A percentile compares a stretch with the other conserved stretches of the same genome.
These are phyloP conservation scores for Stachybotrys echinatus DNA, from an alignment of 2,329 filamentous ascomycete genomes.

Conservation along the genomic window DNA sequence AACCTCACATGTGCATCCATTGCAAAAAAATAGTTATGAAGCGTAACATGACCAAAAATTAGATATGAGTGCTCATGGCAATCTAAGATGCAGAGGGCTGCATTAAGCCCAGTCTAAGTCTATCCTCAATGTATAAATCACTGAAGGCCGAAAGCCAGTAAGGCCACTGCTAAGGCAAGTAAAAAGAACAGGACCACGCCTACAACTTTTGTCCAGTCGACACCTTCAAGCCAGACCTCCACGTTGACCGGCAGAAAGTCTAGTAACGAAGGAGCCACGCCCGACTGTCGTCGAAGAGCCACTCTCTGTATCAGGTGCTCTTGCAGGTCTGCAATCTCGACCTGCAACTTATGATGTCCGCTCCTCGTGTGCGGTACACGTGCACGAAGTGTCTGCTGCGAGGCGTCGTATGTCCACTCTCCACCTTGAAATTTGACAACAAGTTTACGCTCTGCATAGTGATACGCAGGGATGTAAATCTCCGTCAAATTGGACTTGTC, in stretches of 20 bases:
- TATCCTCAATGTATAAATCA: not conserved
- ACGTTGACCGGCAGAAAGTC: constrained; percentile 8
- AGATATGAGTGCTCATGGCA: no score
- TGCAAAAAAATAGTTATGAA: no score
- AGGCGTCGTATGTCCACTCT: constrained; percentile 21
- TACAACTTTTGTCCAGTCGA: not conserved
- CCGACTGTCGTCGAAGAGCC: constrained; percentile 3
- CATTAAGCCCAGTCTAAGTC: not conserved
- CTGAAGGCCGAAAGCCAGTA: not conserved
- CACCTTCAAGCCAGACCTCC: constrained; percentile 14
- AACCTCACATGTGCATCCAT: no score
- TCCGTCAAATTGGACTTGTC: constrained; percentile 24
- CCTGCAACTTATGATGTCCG: constrained; percentile 12
- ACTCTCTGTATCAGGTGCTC: constrained; percentile 14
- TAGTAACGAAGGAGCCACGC: constrained; percentile 8
- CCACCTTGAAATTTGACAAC: constrained; percentile 19
- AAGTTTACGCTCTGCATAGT: constrained; percentile 24
- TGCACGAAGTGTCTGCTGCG: constrained; percentile 23
- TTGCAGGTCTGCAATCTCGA: constrained; percentile 16
- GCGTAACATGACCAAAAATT: no score
- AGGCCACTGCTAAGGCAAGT: not conserved
- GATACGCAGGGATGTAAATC: constrained; percentile 32
- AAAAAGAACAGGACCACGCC: not conserved
- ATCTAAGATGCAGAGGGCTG: no score
- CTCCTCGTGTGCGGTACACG: constrained; percentile 3